These are phyloP conservation scores for Leccinum pellstonianum DNA, from an alignment of 768 basidiomycete species.

Conservation along the genomic window DNA sequence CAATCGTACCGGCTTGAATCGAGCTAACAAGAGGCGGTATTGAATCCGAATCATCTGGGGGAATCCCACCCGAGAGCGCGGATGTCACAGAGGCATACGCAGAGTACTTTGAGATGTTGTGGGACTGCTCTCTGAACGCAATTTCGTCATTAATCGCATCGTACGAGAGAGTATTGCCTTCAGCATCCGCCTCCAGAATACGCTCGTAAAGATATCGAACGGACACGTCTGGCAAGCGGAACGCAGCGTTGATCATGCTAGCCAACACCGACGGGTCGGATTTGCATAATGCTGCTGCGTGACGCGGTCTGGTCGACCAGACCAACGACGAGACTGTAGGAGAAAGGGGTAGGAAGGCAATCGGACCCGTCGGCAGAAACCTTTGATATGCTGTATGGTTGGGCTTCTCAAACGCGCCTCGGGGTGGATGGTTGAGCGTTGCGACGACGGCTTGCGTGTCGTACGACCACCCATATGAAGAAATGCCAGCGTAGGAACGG, in stretches of 20 bases:
- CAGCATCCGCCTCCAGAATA: slow-evolving; percentile 52
- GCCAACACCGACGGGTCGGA: slow-evolving; percentile 62
- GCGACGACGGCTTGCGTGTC: slow-evolving; percentile 88
- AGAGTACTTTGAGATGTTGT: slow-evolving; percentile 62
- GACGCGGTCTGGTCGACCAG: slow-evolving; percentile 83
- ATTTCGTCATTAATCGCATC: slow-evolving; percentile 61
- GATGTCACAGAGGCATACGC: slow-evolving; percentile 53
- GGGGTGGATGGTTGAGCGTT: slow-evolving; percentile 73
- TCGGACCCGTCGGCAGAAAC: slow-evolving; percentile 92
- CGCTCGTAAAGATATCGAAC: slow-evolving; percentile 62
- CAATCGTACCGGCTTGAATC: slow-evolving; percentile 70
- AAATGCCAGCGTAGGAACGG: slow-evolving; percentile 77
- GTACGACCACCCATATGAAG: slow-evolving; percentile 91
- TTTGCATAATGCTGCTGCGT: slow-evolving; percentile 70
- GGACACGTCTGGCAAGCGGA: slow-evolving; percentile 76
- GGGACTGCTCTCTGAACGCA: slow-evolving; percentile 68
- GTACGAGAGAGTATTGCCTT: slow-evolving; percentile 45
- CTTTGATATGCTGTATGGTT: slow-evolving; percentile 90
- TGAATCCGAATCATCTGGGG: slow-evolving; percentile 56
- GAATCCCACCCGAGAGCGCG: slow-evolving; percentile 44
- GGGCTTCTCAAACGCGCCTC: slow-evolving; percentile 55
- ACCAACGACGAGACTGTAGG: slow-evolving; percentile 81
- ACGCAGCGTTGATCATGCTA: slow-evolving; percentile 86
- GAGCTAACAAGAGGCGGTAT: slow-evolving; percentile 74
- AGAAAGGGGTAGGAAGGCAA: slow-evolving; percentile 91